Base-by-base conservation (phyloP, 106 monocot species). In the Posidonia australis region DNA sequence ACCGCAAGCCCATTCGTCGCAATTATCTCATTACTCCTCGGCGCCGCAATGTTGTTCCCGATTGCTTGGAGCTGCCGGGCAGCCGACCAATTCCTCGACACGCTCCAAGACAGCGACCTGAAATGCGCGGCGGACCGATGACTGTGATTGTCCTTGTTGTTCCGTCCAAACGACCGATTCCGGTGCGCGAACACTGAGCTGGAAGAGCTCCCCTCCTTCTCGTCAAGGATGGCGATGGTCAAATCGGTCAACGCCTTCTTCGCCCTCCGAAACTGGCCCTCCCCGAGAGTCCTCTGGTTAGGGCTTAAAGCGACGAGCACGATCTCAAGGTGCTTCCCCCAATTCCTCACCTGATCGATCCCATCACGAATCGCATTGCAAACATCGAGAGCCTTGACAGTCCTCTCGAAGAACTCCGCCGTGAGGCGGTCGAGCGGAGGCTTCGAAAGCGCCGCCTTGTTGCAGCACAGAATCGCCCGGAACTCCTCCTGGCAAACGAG, bases 291-390 rank as follows among this genome's bases (percentile, higher is more conserved):
- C 21, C 51, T 54, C 16, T 53, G 25, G 12, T 47, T 5, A 3
- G 69, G 60, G 25, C 66, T 28, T 10, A 96, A 76, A 7, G 86
- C 83, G 20, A 69, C 6, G 57, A 77, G 62, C 13, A 81, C 82
- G 80, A 98, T 91, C 69, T 87, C 90, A 13, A 85, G 62, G 41
- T 85, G 80, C 54, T 70, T 77, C 52, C 63, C 71, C 87, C 90
- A 98, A 22, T 80, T 78, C 28, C 79, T 74, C 13, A 90, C 59
- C 75, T 81, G 84, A 30, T 87, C 80, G 70, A 98, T 75, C 22
- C 96, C 96, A 66, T 98, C 90, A 41, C 96, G 77, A 19, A 90
- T 72, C 18, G 87, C 96, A 83, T 90, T 98, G 80, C 84, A 85
- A 32, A 98, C 78, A 58, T 98, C 96, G 77, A 98, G 84, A 5